Evolutionary conservation across 352 stramenopile species (phyloP).

Genomic region (Globisporangium viniferum): DNA sequence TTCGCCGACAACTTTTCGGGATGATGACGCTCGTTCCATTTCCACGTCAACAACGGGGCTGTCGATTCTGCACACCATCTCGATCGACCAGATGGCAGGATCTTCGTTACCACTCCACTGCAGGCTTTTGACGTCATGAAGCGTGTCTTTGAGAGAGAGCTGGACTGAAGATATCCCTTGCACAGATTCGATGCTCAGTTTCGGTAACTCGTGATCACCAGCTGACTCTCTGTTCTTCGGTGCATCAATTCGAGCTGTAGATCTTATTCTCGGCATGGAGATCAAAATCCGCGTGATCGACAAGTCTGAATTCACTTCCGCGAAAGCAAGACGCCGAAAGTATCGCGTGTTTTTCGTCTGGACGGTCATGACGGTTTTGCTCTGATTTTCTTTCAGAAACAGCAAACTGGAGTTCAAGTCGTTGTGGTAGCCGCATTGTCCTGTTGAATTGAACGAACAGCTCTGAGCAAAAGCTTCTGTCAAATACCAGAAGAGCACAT

Average conservation of each 20-base stretch:
- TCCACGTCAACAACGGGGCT: slow-evolving; percentile 15
- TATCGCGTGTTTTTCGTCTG: slow-evolving; percentile 10
- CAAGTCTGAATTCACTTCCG: neutral
- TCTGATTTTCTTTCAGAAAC: slow-evolving; percentile 24
- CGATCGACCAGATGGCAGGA: slow-evolving; percentile 20
- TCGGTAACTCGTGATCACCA: neutral
- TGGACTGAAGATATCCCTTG: neutral
- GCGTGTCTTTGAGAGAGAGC: slow-evolving; percentile 16
- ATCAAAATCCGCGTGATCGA: neutral
- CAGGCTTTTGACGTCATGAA: slow-evolving; percentile 14
- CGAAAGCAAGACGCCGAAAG: slow-evolving; percentile 13
- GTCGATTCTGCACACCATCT: slow-evolving; percentile 13
- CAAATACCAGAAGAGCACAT: neutral
- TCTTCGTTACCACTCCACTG: neutral
- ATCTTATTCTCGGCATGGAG: neutral
- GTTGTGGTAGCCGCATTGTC: slow-evolving; percentile 29
- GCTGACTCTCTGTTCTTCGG: neutral
- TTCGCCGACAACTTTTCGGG: slow-evolving; percentile 2
- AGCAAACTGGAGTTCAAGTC: slow-evolving; percentile 24
- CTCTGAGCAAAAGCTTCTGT: slow-evolving; percentile 6
- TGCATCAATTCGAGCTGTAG: neutral
- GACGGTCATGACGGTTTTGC: slow-evolving; percentile 14
- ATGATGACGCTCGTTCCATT: slow-evolving; percentile 20
- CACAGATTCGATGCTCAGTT: neutral
- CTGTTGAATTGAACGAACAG: slow-evolving; percentile 27